These are phyloP conservation scores for Rubia balearica DNA, from an alignment of 305 asterid species.

Conservation along the genomic window DNA sequence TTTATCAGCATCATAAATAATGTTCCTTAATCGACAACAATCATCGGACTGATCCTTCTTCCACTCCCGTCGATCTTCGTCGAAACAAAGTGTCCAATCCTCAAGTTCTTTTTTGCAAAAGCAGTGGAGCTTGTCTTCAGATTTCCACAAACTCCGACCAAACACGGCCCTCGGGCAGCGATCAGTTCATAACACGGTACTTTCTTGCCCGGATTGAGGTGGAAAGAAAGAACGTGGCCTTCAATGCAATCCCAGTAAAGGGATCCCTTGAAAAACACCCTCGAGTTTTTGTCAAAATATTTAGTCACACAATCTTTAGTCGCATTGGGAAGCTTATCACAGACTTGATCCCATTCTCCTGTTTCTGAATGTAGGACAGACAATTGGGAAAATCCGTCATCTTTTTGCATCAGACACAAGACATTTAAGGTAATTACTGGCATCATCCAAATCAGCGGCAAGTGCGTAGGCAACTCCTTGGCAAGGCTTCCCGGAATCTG, in stretches of 20 bases:
- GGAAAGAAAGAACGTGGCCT: constrained; percentile 4
- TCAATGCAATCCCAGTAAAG: constrained; percentile 9
- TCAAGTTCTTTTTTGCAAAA: constrained; percentile 2
- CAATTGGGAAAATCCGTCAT: too few relatives aligned
- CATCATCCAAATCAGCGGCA: neutral
- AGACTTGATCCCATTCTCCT: too few relatives aligned
- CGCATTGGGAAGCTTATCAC: too few relatives aligned
- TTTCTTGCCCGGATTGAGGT: neutral
- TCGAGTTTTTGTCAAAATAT: neutral
- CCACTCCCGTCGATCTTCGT: neutral
- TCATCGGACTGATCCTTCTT: neutral
- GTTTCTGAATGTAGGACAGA: too few relatives aligned
- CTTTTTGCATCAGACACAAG: neutral
- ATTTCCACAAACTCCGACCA: constrained; percentile 13
- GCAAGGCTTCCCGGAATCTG: neutral
- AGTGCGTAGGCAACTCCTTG: neutral
- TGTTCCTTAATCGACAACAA: neutral
- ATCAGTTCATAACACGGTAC: neutral
- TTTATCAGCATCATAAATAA: neutral
- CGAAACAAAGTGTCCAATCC: neutral
- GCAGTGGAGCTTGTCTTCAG: neutral
- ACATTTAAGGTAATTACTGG: neutral
- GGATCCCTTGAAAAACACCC: neutral
- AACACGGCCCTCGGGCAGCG: neutral
- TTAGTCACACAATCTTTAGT: too few relatives aligned